A percentile compares a stretch with the other conserved stretches of the same genome.
Conservation (phyloP, 768 basidiomycete species). For the Rubroboletus satanas region DNA sequence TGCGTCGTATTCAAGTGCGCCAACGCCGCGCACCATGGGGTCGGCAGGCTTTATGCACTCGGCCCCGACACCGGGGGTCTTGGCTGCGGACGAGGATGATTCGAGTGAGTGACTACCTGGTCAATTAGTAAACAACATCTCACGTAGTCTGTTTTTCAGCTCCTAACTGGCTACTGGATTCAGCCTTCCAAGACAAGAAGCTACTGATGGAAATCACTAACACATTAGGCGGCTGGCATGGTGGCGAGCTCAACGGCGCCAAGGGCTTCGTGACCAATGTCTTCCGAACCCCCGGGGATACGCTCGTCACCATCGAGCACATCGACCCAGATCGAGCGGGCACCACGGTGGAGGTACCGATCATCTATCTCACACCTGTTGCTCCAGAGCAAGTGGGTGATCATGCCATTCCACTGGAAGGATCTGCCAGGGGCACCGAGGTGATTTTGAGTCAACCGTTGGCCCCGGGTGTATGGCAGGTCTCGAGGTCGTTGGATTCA, state of each 20-base stretch:
- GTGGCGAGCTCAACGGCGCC: conserved; percentile 27
- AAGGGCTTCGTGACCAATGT: conserved; percentile 28
- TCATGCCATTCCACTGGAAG: conserved; percentile 48
- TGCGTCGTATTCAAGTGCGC: conserved; percentile 29
- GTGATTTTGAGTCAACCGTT: conserved; percentile 43
- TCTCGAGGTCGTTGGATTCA: conserved; percentile 16
- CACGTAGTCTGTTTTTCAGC: conserved; percentile 21
- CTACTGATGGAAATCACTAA: conserved; percentile 28
- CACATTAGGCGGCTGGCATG: conserved; percentile 26
- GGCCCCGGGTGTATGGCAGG: conserved; percentile 27
- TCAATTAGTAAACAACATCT: conserved; percentile 10
- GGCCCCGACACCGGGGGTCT: conserved; percentile 31
- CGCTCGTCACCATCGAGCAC: conserved; percentile 27
- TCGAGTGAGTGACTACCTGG: conserved; percentile 17
- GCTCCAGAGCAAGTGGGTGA: conserved; percentile 39
- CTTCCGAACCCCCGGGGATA: conserved; percentile 27
- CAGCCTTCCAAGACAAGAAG: conserved; percentile 26
- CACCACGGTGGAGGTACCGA: conserved; percentile 36
- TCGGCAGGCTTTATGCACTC: conserved; percentile 22
- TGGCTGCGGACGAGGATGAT: conserved; percentile 28
- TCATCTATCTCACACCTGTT: conserved; percentile 41
- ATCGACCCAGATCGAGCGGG: conserved; percentile 32
- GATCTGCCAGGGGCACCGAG: conserved; percentile 38
- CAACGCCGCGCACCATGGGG: conserved; percentile 31
- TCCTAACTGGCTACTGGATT: conserved; percentile 28